Percentiles rank a stretch among this genome's conserved stretches.
Conservation (phyloP, 2,329 filamentous ascomycete genomes). For the Cytospora leucostoma region DNA sequence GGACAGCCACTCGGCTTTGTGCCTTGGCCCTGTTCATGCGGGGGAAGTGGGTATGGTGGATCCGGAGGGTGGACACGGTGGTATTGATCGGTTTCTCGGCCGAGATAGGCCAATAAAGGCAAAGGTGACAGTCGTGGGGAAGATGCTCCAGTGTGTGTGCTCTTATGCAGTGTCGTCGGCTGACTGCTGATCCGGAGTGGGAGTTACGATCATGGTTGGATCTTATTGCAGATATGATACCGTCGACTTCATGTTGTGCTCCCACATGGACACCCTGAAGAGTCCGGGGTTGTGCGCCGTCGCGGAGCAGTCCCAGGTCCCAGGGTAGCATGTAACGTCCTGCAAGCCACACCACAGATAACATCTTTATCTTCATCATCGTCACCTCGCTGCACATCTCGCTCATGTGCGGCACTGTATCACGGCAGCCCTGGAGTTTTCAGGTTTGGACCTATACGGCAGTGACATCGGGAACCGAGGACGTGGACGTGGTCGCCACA, state of each 20-base stretch:
- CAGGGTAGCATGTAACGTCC: conserved; percentile 17
- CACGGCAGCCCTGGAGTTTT: no score
- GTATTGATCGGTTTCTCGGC: not conserved
- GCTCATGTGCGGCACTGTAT: not conserved
- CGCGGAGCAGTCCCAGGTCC: not conserved
- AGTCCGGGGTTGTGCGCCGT: not conserved
- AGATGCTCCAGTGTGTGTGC: not conserved
- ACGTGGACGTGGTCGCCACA: no score
- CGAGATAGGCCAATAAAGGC: not conserved
- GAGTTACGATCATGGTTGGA: not conserved
- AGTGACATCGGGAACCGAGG: no score
- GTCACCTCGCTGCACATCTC: not conserved
- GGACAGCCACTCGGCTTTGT: not conserved
- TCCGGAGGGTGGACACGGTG: not conserved
- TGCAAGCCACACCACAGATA: conserved; percentile 23
- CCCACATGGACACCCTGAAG: not conserved
- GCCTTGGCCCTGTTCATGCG: not conserved
- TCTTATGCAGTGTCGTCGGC: not conserved
- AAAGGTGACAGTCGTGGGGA: conserved; percentile 14
- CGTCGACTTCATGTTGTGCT: not conserved
- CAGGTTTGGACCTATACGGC: no score
- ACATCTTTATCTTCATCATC: not conserved
- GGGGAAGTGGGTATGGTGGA: not conserved
- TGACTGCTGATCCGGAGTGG: not conserved
- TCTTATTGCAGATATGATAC: not conserved